Evolutionary conservation across 169 alveolate genomes (phyloP).

Genomic region (Cryptosporidium felis): DNA sequence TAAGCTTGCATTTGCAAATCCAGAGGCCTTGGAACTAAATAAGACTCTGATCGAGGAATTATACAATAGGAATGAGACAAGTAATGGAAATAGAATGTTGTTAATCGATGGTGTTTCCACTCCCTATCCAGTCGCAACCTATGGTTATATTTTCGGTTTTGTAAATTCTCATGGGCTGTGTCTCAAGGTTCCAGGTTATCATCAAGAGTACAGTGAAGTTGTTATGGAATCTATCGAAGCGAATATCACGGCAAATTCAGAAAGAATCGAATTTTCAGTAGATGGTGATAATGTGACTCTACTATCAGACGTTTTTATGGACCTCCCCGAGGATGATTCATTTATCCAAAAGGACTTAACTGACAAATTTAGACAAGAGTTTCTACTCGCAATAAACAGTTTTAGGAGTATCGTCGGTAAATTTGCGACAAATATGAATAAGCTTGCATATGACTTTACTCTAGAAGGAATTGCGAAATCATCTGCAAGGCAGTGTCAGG

Average conservation of each 20-base stretch:
- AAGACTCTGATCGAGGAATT: constrained; percentile 36
- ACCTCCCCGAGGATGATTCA: constrained; percentile 47
- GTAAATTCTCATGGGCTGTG: constrained; percentile 60
- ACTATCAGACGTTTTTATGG: constrained; percentile 49
- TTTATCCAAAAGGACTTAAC: constrained; percentile 29
- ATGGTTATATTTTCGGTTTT: constrained; percentile 58
- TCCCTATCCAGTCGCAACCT: constrained; percentile 62
- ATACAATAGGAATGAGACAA: not conserved
- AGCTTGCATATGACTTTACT: constrained; percentile 57
- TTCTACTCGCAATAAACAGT: constrained; percentile 57
- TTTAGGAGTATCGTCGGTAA: constrained; percentile 62
- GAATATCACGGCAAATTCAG: constrained; percentile 32
- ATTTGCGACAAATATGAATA: constrained; percentile 67
- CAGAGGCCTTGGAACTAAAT: constrained; percentile 33
- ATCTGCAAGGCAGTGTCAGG: constrained; percentile 54
- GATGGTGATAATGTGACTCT: constrained; percentile 33
- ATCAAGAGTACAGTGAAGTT: constrained; percentile 17
- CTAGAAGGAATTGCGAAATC: constrained; percentile 64
- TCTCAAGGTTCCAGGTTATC: constrained; percentile 49
- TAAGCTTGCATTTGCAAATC: constrained; percentile 59
- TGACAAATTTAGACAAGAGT: constrained; percentile 62
- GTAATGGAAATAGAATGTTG: constrained; percentile 9
- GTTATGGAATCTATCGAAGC: constrained; percentile 51
- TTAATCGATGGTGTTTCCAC: constrained; percentile 49
- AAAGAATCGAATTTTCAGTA: constrained; percentile 44